A percentile compares a stretch with the other conserved stretches of the same genome.
phyloP scores from a whole-genome alignment of 148 eudicot species.

The Vaccinium vitisidaea region DNA sequence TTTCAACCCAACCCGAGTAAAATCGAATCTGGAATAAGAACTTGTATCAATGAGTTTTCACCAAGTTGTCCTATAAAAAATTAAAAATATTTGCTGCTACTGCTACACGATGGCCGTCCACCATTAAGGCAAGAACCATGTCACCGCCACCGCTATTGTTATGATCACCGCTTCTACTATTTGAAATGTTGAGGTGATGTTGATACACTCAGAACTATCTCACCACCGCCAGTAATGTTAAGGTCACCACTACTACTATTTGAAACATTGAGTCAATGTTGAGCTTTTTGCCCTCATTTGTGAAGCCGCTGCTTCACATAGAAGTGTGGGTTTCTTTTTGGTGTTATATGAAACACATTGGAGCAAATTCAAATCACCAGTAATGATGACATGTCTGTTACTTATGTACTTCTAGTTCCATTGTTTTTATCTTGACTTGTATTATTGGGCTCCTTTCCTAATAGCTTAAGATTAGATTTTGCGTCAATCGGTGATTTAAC shows the following conservation, averaged over 20 bases:
- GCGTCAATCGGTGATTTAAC: background rate
- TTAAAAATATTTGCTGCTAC: background rate
- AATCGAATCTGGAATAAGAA: background rate
- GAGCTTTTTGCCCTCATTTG: background rate
- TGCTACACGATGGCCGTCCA: background rate
- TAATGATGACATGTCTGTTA: background rate
- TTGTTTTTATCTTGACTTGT: background rate
- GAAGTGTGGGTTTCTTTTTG: background rate
- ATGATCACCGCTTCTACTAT: background rate
- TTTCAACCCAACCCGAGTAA: background rate
- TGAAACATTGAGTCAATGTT: background rate
- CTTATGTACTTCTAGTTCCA: background rate
- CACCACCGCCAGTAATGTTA: background rate
- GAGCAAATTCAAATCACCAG: background rate
- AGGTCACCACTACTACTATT: background rate
- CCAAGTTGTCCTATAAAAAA: background rate
- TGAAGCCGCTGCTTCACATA: background rate
- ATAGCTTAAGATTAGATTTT: background rate
- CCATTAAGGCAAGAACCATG: background rate
- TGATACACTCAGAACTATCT: background rate
- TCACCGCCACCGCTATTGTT: background rate
- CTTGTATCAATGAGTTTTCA: background rate
- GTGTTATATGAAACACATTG: background rate
- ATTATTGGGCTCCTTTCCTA: background rate
- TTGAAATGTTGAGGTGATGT: background rate